phyloP scores from a whole-genome alignment of 2,329 filamentous ascomycete genomes.

The Aspergillus pseudotamarii region DNA sequence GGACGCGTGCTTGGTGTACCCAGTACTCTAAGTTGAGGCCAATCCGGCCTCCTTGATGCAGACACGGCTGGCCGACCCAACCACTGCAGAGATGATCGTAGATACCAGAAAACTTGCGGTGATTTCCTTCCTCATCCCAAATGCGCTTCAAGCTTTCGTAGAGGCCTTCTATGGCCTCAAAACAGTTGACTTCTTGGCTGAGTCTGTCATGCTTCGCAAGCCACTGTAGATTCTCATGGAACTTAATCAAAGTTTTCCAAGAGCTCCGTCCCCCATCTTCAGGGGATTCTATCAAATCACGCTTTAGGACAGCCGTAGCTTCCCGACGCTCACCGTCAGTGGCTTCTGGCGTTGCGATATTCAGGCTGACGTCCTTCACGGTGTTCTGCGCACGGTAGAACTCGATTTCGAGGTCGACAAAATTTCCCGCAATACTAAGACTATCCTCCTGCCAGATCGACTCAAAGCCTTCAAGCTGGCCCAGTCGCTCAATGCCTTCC shows the following conservation, averaged over 20 bases:
- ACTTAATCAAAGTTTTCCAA: slow-evolving; percentile 43
- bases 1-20: slow-evolving; percentile 38
- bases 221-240: slow-evolving; percentile 48
- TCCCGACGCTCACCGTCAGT: slow-evolving; percentile 45
- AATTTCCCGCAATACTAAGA: slow-evolving; percentile 50
- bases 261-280: slow-evolving; percentile 33
- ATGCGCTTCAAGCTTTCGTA: slow-evolving; percentile 46
- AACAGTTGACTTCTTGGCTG: slow-evolving; percentile 49
- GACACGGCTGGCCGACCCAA: slow-evolving; percentile 43
- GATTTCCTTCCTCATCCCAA: slow-evolving; percentile 46
- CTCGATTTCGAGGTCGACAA: slow-evolving; percentile 50
- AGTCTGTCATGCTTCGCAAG: slow-evolving; percentile 49
- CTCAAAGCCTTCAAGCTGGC: slow-evolving; percentile 48
- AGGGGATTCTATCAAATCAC: slow-evolving; percentile 38
- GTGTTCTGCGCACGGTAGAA: slow-evolving; percentile 44
- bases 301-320: slow-evolving; percentile 47
- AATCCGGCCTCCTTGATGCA: slow-evolving; percentile 43
- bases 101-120: slow-evolving; percentile 30
- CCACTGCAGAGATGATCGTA: slow-evolving; percentile 47
- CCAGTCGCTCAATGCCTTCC: slow-evolving; percentile 47
- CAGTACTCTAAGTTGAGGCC: slow-evolving; percentile 49
- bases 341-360: slow-evolving; percentile 45
- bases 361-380: slow-evolving; percentile 47
- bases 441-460: slow-evolving; percentile 51
- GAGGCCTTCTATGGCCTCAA: slow-evolving; percentile 49